Evolutionary conservation across 2,329 filamentous ascomycete genomes (phyloP), one percentile per base, ranked within the genome.

Genomic region (Aspergillus piperis): DNA sequence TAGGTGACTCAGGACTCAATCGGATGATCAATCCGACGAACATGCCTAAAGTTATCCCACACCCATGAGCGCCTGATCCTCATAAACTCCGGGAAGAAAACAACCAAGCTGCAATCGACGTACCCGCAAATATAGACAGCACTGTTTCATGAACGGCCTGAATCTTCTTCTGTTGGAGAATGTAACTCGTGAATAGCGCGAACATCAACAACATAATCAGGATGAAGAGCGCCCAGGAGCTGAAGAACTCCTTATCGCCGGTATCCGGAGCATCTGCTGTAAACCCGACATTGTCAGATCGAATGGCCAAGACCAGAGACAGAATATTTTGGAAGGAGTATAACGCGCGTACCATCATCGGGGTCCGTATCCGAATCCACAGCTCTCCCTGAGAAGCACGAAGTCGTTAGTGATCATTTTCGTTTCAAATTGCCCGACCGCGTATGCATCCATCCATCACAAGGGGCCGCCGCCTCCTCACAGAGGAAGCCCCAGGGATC

Each of bases 91-190:
- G 10, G 0, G 41, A 58, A 27, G 8, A 8, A 7, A 54, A 8
- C 39, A 38, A 55, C 21, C 27, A 5, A 10, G 6, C 32, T 17
- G n/a, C 4, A 41, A 54, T 52, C 44, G 7, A 60, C 72, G 56
- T 78, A 93, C 92, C 92, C 60, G 92, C 93, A 81, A 99, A 98
- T 75, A 99, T 99, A 63, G 94, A 98, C 64, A 99, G 88, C 70
- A 98, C 95, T 1, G 95, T 99, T 81, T 99, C 95, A 77, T 99
- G 95, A 57, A 99, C 90, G 27, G 95, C 95, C 72, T 97, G 95
- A 59, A 99, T 93, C 80, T 96, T 97, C 79, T 91, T 93, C 80
- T 95, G 91, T 78, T 98, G 94, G 62, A 99, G 85, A 68, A 96
- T 90, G 80, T 99, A 99, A 83, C 93, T 97, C 48, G 92, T 96